Conservation (phyloP, 257 asterid species). For the Ocimum tenuiflorum region DNA sequence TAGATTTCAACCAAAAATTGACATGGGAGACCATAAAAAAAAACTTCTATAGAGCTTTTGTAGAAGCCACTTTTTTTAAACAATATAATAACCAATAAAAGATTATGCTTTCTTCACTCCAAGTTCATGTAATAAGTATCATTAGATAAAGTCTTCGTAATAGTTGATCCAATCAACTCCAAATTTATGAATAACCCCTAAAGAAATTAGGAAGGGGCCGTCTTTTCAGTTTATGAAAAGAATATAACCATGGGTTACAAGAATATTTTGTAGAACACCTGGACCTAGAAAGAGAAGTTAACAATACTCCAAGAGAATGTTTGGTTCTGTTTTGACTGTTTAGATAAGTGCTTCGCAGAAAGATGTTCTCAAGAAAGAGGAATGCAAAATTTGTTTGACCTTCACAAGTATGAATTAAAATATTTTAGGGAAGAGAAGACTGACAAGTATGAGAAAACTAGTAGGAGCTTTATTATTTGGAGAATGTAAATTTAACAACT, state of each 20-base stretch:
- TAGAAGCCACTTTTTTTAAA: not conserved
- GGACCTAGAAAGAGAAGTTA: not conserved
- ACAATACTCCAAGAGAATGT: not conserved
- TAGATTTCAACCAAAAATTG: not conserved
- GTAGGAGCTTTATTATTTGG: not conserved
- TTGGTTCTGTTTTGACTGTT: not conserved
- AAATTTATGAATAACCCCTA: not conserved
- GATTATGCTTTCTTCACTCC: not conserved
- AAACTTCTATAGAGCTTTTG: not conserved
- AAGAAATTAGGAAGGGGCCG: not conserved
- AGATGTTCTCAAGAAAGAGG: not conserved
- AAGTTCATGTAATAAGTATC: not conserved
- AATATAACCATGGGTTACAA: not conserved
- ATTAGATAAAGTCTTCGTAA: not conserved
- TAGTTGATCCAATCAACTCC: not conserved
- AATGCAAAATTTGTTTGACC: not conserved
- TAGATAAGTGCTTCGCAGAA: not conserved
- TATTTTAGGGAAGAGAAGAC: not conserved
- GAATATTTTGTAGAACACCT: not conserved
- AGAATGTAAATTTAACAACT: not conserved
- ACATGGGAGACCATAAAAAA: not conserved
- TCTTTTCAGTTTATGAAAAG: not conserved
- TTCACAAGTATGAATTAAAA: not conserved
- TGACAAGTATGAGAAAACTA: not conserved
- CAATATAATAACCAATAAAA: not conserved